Conservation (phyloP, 2,329 filamentous ascomycete species). For the Aplosporella prunicola region DNA sequence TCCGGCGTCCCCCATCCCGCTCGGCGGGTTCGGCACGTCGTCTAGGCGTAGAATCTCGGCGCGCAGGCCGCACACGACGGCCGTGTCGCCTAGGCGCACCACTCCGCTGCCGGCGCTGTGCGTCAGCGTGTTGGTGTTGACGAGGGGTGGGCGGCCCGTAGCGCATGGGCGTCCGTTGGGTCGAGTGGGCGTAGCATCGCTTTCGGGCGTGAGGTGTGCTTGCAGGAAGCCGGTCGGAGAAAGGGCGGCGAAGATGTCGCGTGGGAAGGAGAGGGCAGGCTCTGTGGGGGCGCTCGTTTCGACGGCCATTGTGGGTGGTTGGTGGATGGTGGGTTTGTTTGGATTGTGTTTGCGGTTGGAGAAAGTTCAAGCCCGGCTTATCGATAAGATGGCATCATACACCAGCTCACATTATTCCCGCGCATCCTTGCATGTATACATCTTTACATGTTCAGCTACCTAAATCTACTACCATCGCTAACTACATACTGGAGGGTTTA, state of each 20-base stretch:
- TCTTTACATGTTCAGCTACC: background rate
- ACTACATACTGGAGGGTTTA: no score
- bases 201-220: conserved; percentile 62
- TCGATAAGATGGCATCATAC: no score
- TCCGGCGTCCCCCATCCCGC: conserved; percentile 13
- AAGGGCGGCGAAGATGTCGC: conserved; percentile 77
- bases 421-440: no score
- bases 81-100: conserved; percentile 79
- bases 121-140: conserved; percentile 76
- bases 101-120: conserved; percentile 87
- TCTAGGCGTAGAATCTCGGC: conserved; percentile 71
- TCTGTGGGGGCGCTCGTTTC: conserved; percentile 2
- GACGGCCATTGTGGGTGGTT: conserved; percentile 3
- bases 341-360: background rate
- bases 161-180: conserved; percentile 70
- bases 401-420: no score
- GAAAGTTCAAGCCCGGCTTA: no score
- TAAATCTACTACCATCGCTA: no score
- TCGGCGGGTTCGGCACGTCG: conserved; percentile 58
- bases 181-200: conserved; percentile 45
- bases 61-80: conserved; percentile 86
- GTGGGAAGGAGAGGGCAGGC: conserved; percentile 40
- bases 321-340: background rate
- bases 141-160: conserved; percentile 60
- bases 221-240: conserved; percentile 84